Percentiles rank a stretch among this genome's conserved stretches.
Evolutionary conservation across 768 basidiomycete genomes (phyloP).

Genomic region (Hericium coralloides): DNA sequence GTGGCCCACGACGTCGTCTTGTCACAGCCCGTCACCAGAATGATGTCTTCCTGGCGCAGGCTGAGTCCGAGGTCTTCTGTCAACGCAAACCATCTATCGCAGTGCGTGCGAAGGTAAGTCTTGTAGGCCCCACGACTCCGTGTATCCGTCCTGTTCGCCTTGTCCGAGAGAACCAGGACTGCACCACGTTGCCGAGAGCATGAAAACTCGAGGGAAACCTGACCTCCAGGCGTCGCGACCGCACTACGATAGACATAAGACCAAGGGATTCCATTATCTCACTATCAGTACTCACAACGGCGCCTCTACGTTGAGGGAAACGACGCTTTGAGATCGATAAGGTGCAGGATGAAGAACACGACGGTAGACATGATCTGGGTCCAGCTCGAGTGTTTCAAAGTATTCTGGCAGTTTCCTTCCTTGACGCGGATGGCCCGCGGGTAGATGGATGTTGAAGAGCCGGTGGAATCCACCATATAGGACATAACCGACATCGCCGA

Average conservation of each 20-base stretch:
- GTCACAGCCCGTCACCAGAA: neutral
- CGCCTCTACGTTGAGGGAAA: neutral
- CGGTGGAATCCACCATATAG: constrained; percentile 12
- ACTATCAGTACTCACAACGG: neutral
- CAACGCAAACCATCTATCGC: neutral
- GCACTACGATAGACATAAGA: neutral
- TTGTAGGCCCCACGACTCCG: neutral
- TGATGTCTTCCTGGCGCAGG: neutral
- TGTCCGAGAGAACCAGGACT: neutral
- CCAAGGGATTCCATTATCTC: neutral
- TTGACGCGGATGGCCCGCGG: neutral
- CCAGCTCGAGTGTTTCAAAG: neutral
- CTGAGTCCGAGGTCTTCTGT: neutral
- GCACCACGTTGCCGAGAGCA: neutral
- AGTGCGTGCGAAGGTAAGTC: neutral
- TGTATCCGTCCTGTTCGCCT: neutral
- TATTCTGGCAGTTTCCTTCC: constrained; percentile 3
- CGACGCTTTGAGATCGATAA: constrained; percentile 3
- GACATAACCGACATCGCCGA: constrained; percentile 15
- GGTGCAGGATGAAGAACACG: neutral
- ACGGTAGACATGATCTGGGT: neutral
- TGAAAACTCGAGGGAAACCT: neutral
- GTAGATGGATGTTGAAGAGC: constrained; percentile 12
- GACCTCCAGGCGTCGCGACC: neutral
- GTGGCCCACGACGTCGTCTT: neutral